A percentile compares a stretch with the other conserved stretches of the same genome.
phyloP scores from a whole-genome alignment of 208 protist species.

The Plasmodiophora brassicae region DNA sequence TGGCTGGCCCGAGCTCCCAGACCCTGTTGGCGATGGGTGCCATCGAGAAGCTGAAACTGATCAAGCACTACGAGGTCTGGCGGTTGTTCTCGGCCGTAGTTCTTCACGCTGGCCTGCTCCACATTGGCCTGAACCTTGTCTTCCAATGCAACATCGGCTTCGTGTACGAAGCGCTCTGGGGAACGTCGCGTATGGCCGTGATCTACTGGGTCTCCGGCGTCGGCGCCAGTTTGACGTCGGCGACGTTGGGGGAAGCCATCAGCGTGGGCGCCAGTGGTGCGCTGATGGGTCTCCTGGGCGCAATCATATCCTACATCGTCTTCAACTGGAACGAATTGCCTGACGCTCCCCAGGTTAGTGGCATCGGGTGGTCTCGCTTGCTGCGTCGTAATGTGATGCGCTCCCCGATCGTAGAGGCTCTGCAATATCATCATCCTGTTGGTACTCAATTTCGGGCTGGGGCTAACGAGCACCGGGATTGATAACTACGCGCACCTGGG shows the following conservation, averaged over 20 bases:
- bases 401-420: neutral
- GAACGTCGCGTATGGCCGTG: neutral
- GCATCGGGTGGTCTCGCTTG: neutral
- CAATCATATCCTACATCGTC: neutral
- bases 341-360: slow-evolving; percentile 5
- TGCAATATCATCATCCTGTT: slow-evolving; percentile 12
- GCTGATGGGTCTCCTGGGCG: neutral
- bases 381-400: neutral
- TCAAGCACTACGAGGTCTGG: neutral
- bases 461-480: neutral
- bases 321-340: neutral
- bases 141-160: slow-evolving; percentile 25
- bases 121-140: neutral
- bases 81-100: neutral
- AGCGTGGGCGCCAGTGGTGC: slow-evolving; percentile 16
- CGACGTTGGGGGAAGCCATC: neutral
- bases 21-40: neutral
- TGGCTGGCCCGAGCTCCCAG: neutral
- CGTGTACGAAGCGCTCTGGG: neutral
- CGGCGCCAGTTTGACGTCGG: neutral
- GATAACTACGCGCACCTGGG: slow-evolving; percentile 16
- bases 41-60: neutral
- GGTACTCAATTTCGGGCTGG: neutral
- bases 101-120: neutral
- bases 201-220: neutral